A percentile compares a stretch with the other conserved stretches of the same genome.
Evolutionary conservation across 257 asterid species (phyloP).

Genomic region (Handroanthus guayacan): DNA sequence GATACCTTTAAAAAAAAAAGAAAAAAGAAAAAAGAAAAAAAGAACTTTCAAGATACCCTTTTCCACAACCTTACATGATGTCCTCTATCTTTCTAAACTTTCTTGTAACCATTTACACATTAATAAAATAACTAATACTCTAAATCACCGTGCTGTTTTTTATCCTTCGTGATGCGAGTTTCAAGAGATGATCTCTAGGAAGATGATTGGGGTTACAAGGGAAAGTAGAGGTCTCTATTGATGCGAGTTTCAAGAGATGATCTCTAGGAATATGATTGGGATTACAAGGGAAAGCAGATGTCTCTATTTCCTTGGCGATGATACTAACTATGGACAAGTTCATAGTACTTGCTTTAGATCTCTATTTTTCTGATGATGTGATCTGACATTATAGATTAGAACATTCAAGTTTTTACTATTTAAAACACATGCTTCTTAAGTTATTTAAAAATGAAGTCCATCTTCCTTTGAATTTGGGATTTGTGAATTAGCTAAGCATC

Average conservation of each 20-base stretch:
- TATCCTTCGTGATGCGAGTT: no score
- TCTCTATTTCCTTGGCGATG: neutral
- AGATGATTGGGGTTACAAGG: no score
- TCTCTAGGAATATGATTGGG: neutral
- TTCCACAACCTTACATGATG: neutral
- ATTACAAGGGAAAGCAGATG: no score
- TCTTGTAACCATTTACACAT: no score
- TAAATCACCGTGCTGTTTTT: neutral
- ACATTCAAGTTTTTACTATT: constrained; percentile 25
- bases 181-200: no score
- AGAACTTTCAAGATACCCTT: no score
- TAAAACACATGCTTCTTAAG: constrained; percentile 11
- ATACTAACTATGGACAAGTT: no score
- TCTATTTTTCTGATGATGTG: neutral
- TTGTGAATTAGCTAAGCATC: constrained; percentile 5
- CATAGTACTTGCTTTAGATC: neutral
- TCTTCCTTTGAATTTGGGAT: constrained; percentile 19
- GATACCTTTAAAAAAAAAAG: no score
- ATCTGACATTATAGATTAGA: constrained; percentile 9
- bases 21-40: no score
- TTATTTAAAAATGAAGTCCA: constrained; percentile 5
- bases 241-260: no score
- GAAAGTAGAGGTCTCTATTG: no score
- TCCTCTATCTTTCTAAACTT: neutral
- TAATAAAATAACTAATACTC: neutral